Evolutionary conservation across 306 rosid genomes (phyloP).

Genomic region (Ziziphus jujuba): DNA sequence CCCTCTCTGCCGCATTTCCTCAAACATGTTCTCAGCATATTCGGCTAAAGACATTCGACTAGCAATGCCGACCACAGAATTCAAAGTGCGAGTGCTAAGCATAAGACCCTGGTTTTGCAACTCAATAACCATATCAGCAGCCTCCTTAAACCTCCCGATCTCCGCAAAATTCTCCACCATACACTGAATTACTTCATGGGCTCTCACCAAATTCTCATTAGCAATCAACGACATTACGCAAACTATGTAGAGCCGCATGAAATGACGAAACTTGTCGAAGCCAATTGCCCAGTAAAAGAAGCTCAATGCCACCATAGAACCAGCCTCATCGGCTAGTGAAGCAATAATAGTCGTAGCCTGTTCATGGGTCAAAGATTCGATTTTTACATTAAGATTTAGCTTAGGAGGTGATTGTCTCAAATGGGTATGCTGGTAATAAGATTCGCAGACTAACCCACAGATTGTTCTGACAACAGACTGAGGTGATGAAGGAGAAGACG

Average conservation of each 20-base stretch:
- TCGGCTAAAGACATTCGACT: constrained; percentile 50
- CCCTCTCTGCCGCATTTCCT: constrained; percentile 80
- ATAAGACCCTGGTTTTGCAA: constrained; percentile 72
- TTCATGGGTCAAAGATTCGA: constrained; percentile 54
- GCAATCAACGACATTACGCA: constrained; percentile 53
- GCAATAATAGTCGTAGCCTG: constrained; percentile 66
- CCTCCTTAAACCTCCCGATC: constrained; percentile 78
- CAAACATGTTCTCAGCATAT: constrained; percentile 72
- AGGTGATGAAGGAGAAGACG: constrained; percentile 34
- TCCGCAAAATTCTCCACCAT: constrained; percentile 65
- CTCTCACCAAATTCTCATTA: constrained; percentile 63
- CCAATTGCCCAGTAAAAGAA: constrained; percentile 75
- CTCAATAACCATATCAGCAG: constrained; percentile 69
- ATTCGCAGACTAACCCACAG: constrained; percentile 60
- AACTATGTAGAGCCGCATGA: constrained; percentile 67
- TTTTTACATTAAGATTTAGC: constrained; percentile 49
- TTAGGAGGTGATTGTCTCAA: constrained; percentile 40
- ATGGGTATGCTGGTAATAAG: constrained; percentile 47
- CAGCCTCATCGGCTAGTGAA: constrained; percentile 65
- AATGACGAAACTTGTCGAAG: constrained; percentile 57
- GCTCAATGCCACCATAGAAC: constrained; percentile 73
- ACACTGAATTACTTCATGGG: constrained; percentile 62
- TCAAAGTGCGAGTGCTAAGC: constrained; percentile 51
- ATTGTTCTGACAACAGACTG: constrained; percentile 46
- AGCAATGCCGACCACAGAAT: constrained; percentile 39